Conservation (phyloP, 2,329 filamentous ascomycete genomes). For the Lecanoromycetidae sp. region DNA sequence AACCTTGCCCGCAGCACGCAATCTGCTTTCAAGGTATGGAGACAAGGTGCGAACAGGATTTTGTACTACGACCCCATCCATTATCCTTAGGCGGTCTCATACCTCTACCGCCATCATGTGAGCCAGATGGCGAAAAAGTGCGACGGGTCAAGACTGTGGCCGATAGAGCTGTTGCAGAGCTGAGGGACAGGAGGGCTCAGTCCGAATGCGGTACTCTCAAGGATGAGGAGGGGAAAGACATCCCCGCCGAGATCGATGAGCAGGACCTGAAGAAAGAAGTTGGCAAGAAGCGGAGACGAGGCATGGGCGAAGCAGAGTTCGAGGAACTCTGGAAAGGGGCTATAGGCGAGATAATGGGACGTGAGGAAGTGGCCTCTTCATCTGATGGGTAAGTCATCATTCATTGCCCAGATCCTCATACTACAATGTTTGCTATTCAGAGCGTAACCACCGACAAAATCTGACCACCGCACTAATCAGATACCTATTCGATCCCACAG, state of each 20-base stretch:
- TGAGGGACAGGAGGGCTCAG: conserved; percentile 73
- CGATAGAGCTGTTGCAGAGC: conserved; percentile 73
- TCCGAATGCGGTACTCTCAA: conserved; percentile 74
- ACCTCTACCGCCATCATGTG: conserved; percentile 80
- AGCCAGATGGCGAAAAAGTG: conserved; percentile 87
- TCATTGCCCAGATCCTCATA: conserved; percentile 14
- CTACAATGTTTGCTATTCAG: conserved; percentile 19
- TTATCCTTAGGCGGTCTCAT: conserved; percentile 68
- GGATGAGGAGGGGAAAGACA: conserved; percentile 47
- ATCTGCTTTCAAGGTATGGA: conserved; percentile 71
- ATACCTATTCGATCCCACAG: conserved; percentile 59
- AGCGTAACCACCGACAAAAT: conserved; percentile 20
- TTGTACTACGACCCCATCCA: conserved; percentile 73
- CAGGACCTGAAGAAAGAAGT: conserved; percentile 66
- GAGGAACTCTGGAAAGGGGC: conserved; percentile 59
- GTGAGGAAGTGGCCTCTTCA: conserved; percentile 48
- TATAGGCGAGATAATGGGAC: conserved; percentile 38
- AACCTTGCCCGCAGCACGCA: conserved; percentile 80
- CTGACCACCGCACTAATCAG: conserved; percentile 64
- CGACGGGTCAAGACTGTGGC: conserved; percentile 77
- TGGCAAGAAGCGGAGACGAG: conserved; percentile 62
- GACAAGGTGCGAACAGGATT: conserved; percentile 74
- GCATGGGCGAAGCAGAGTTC: conserved; percentile 78
- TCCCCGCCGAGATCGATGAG: conserved; percentile 54
- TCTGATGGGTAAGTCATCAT: conserved; percentile 45